Evolutionary conservation across 2,329 filamentous ascomycete species (phyloP).

Genomic region (Aspergillus phoenicis): DNA sequence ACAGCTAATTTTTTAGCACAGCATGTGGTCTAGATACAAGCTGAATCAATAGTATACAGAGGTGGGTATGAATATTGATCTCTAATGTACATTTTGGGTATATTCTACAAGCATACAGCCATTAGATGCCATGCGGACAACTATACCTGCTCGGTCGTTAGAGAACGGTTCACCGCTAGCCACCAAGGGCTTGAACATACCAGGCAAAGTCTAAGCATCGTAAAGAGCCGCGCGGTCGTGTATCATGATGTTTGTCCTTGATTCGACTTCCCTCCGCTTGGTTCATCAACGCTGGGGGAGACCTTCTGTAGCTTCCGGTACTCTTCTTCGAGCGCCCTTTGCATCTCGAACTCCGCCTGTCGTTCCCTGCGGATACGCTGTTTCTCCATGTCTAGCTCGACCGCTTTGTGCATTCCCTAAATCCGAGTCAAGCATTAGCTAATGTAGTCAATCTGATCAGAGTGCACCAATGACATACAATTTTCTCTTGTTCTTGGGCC

Average conservation of each 20-base stretch:
- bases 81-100: conserved; percentile 24
- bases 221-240: background rate
- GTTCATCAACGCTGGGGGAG: conserved; percentile 48
- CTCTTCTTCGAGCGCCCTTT: conserved; percentile 79
- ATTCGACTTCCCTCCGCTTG: conserved; percentile 23
- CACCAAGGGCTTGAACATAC: background rate
- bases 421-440: conserved; percentile 12
- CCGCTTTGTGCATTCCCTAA: conserved; percentile 90
- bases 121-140: background rate
- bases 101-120: conserved; percentile 19
- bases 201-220: background rate
- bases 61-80: conserved; percentile 6
- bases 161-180: background rate
- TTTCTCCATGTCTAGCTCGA: conserved; percentile 92
- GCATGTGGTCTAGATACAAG: background rate
- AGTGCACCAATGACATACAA: conserved; percentile 58
- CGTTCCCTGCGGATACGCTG: conserved; percentile 87
- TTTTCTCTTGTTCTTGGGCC: conserved; percentile 80
- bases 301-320: conserved; percentile 89
- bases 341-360: conserved; percentile 92
- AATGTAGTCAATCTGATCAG: background rate
- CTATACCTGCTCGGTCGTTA: background rate
- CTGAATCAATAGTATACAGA: background rate
- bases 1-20: background rate
- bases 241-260: conserved; percentile 28